A percentile compares a stretch with the other conserved stretches of the same genome.
Evolutionary conservation across 2,329 filamentous ascomycete genomes (phyloP).

Genomic region (Fusarium virguliforme): DNA sequence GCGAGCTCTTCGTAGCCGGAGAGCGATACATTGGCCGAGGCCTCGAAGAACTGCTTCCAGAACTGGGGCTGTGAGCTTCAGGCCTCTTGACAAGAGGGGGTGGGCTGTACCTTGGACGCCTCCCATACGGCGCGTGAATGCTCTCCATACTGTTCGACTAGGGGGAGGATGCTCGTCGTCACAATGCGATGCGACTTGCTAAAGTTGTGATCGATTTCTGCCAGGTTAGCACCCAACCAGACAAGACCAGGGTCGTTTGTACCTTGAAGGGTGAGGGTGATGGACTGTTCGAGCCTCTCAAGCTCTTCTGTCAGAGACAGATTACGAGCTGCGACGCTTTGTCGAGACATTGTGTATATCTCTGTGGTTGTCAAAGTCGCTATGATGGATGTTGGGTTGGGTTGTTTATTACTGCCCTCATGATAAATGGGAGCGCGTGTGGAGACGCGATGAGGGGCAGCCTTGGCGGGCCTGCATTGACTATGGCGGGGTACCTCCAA

Average conservation of each 20-base stretch:
- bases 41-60: conserved; percentile 99
- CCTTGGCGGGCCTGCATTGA: conserved; percentile 17
- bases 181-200: conserved; percentile 97
- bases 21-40: conserved; percentile 95
- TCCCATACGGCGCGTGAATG: conserved; percentile 97
- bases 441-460: conserved; percentile 57
- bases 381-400: conserved; percentile 15
- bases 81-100: background rate
- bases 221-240: background rate
- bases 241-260: conserved; percentile 32
- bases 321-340: conserved; percentile 65
- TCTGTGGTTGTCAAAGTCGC: conserved; percentile 8
- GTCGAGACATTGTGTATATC: conserved; percentile 63
- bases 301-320: conserved; percentile 94
- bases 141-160: conserved; percentile 95
- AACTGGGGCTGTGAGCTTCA: conserved; percentile 71
- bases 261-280: conserved; percentile 96
- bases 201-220: conserved; percentile 99
- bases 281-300: conserved; percentile 95
- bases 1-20: conserved; percentile 92
- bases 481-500: conserved; percentile 34
- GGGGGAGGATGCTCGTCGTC: conserved; percentile 90
- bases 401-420: conserved; percentile 29
- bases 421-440: conserved; percentile 47
- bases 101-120: conserved; percentile 81